Evolutionary conservation across 2,329 filamentous ascomycete genomes (phyloP).

Genomic region (Fulvia fulva): DNA sequence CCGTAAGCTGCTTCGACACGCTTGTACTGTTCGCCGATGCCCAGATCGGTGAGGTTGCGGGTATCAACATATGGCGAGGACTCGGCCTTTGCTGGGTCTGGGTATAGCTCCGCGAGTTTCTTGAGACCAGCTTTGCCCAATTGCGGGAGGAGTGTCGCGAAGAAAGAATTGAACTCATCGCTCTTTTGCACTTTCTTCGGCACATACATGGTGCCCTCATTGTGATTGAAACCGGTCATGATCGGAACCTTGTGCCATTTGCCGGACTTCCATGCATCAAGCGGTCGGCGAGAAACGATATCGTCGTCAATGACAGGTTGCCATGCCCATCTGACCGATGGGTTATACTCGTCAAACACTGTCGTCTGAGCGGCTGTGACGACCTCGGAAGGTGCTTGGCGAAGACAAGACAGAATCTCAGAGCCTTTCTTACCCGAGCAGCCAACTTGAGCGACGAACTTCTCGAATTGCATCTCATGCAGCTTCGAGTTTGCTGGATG

Average conservation of each 20-base stretch:
- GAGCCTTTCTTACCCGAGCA: conserved; percentile 29
- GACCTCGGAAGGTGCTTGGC: conserved; percentile 35
- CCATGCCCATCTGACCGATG: conserved; percentile 55
- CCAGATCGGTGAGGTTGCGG: conserved; percentile 27
- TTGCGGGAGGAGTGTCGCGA: conserved; percentile 57
- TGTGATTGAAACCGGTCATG: conserved; percentile 66
- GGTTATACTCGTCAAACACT: conserved; percentile 46
- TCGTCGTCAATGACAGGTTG: conserved; percentile 65
- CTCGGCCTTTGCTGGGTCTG: conserved; percentile 49
- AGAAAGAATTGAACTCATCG: conserved; percentile 57
- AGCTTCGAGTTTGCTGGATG: conserved; percentile 38
- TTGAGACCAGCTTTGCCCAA: conserved; percentile 52
- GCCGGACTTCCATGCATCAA: conserved; percentile 55
- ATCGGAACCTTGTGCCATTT: conserved; percentile 57
- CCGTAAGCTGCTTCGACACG: conserved; percentile 59
- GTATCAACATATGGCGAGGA: conserved; percentile 41
- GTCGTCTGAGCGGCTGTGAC: conserved; percentile 40
- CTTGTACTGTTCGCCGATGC: conserved; percentile 53
- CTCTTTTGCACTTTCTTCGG: conserved; percentile 46
- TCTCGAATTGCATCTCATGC: conserved; percentile 44
- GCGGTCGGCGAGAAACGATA: conserved; percentile 55
- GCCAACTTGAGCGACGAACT: conserved; percentile 38
- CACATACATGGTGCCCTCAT: conserved; percentile 66
- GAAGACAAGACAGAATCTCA: conserved; percentile 41
- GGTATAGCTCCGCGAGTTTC: conserved; percentile 58